A percentile compares a stretch with the other conserved stretches of the same genome.
Conservation (phyloP, 2,329 filamentous ascomycete genomes). For the Penicillium sp. region DNA sequence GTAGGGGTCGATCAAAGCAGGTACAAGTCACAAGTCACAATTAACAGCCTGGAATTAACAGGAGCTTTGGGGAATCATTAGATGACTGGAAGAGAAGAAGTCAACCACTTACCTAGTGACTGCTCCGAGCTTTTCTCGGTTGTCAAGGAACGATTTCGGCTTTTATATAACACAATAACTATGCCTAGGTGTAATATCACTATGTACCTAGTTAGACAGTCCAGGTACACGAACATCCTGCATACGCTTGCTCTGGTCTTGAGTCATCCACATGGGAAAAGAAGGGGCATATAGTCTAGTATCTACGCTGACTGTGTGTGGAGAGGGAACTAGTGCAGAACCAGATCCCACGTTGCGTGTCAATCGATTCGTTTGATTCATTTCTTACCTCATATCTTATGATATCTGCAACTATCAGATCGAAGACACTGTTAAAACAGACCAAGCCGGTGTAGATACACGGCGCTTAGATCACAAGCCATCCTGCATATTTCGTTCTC, state of each 20-base stretch:
- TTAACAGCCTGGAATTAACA: too few relatives aligned
- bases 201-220: too few relatives aligned
- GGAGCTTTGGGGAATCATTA: not conserved
- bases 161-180: too few relatives aligned
- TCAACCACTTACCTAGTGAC: not conserved
- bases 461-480: constrained; percentile 37
- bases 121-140: not conserved
- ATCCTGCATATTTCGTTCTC: constrained; percentile 42
- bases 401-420: not conserved
- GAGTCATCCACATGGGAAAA: too few relatives aligned
- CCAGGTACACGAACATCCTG: too few relatives aligned
- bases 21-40: too few relatives aligned
- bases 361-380: not conserved
- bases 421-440: not conserved
- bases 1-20: not conserved
- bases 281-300: too few relatives aligned
- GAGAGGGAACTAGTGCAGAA: not conserved
- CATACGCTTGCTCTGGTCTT: too few relatives aligned
- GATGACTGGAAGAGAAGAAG: not conserved
- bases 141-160: too few relatives aligned
- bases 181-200: too few relatives aligned
- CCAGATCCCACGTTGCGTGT: not conserved
- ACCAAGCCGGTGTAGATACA: not conserved
- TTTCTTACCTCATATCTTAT: not conserved
- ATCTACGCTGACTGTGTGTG: not conserved